Conservation (phyloP, 768 basidiomycete genomes). For the Mycena metata region DNA sequence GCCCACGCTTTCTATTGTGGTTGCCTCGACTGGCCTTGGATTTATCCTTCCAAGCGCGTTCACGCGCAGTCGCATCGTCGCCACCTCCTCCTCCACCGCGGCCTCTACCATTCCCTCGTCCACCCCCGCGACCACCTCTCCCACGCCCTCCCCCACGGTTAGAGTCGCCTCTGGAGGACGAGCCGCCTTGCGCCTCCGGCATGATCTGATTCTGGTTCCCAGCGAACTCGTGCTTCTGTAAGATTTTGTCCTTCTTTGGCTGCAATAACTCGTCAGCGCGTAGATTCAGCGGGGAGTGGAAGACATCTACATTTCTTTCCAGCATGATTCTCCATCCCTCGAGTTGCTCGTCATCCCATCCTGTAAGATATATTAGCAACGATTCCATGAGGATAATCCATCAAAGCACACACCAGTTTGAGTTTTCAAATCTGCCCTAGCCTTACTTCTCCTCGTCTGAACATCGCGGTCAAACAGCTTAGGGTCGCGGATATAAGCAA, state of each 20-base stretch:
- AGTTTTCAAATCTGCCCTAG: constrained; percentile 72
- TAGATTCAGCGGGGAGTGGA: not conserved
- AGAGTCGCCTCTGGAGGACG: constrained; percentile 18
- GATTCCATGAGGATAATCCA: not conserved
- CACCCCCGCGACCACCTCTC: constrained; percentile 53
- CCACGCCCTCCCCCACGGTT: constrained; percentile 52
- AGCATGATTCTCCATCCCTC: constrained; percentile 95
- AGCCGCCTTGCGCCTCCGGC: constrained; percentile 30
- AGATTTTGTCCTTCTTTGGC: constrained; percentile 82
- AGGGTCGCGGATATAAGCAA: constrained; percentile 81
- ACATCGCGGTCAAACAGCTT: constrained; percentile 84
- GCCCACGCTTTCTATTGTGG: constrained; percentile 83
- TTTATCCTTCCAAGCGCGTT: constrained; percentile 81
- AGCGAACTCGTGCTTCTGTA: constrained; percentile 82
- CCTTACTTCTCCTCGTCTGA: constrained; percentile 77
- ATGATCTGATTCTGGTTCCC: constrained; percentile 63
- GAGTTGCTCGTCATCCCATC: constrained; percentile 87
- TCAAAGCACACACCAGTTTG: constrained; percentile 67
- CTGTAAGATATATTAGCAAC: constrained; percentile 48
- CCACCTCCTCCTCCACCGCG: constrained; percentile 53
- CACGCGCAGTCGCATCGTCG: constrained; percentile 59
- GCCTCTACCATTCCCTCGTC: constrained; percentile 54
- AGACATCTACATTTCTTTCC: constrained; percentile 81
- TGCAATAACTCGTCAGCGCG: constrained; percentile 42
- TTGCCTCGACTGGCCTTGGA: constrained; percentile 82